A percentile compares a stretch with the other conserved stretches of the same genome.
Conservation (phyloP, 176 grass and related monocot genomes). For the Cymbopogon citratus region DNA sequence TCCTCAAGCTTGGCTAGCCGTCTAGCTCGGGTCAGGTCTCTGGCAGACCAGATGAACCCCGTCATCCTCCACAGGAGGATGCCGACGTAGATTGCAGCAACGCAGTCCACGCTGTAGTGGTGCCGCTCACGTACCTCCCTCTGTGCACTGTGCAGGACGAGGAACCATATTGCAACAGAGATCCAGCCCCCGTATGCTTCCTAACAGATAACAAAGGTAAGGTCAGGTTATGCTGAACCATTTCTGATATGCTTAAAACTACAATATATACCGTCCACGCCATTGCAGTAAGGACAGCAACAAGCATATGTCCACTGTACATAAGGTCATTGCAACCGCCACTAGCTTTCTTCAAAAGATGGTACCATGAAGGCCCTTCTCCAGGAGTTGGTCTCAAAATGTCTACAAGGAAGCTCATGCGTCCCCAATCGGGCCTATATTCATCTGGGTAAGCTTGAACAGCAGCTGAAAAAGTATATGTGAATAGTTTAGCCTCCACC, state of each 20-base stretch:
- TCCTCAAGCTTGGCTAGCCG: conserved; percentile 62
- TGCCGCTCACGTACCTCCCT: conserved; percentile 80
- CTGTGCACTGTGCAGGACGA: conserved; percentile 76
- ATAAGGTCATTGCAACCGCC: conserved; percentile 94
- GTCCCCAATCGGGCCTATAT: conserved; percentile 62
- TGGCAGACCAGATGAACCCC: conserved; percentile 65
- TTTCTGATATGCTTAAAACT: not conserved
- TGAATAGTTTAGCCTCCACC: not conserved
- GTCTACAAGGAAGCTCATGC: conserved; percentile 82
- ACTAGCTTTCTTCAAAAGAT: conserved; percentile 78
- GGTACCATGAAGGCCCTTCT: conserved; percentile 82
- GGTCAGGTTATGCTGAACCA: not conserved
- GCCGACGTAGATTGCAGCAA: conserved; percentile 84
- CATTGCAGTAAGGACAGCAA: conserved; percentile 93
- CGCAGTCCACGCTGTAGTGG: conserved; percentile 75
- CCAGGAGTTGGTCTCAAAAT: conserved; percentile 72
- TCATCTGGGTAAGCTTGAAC: conserved; percentile 61
- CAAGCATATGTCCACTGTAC: conserved; percentile 93
- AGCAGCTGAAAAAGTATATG: conserved; percentile 32
- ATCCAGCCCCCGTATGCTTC: conserved; percentile 96
- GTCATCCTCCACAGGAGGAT: conserved; percentile 82
- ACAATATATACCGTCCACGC: conserved; percentile 75
- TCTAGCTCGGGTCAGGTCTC: conserved; percentile 37
- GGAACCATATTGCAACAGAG: conserved; percentile 66
- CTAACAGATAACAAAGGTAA: conserved; percentile 22